Percentiles rank a stretch among this genome's conserved stretches.
Conservation (phyloP, 2,329 filamentous ascomycete genomes). For the Cladosporium sp. region DNA sequence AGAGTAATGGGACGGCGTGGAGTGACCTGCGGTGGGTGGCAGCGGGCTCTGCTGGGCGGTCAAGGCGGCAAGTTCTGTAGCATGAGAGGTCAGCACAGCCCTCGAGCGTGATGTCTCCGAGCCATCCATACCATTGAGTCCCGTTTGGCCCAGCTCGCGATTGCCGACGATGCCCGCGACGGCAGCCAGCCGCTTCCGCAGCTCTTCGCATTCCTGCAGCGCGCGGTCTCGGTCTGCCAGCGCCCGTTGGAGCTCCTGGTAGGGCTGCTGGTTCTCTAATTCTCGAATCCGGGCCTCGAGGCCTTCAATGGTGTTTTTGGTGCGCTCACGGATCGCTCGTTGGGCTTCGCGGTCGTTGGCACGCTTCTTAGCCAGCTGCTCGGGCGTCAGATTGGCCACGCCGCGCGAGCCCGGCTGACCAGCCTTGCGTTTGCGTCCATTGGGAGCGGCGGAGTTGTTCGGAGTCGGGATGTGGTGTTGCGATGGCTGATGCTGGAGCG, state of each 20-base stretch:
- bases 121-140: constrained; percentile 26
- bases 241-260: constrained; percentile 73
- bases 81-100: constrained; percentile 22
- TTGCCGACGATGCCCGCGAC: constrained; percentile 25
- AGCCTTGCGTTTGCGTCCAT: constrained; percentile 30
- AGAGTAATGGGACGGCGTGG: constrained; percentile 3
- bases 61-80: constrained; percentile 41
- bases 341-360: constrained; percentile 88
- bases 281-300: constrained; percentile 68
- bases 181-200: constrained; percentile 55
- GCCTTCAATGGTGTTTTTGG: constrained; percentile 69
- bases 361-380: constrained; percentile 82
- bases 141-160: constrained; percentile 12
- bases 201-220: constrained; percentile 72
- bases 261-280: constrained; percentile 72
- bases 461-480: constrained; percentile 10
- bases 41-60: constrained; percentile 41
- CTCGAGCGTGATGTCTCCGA: constrained; percentile 22
- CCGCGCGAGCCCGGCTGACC: constrained; percentile 50
- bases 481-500: not conserved
- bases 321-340: constrained; percentile 75
- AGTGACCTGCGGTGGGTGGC: constrained; percentile 20
- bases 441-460: constrained; percentile 15
- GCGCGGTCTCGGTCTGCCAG: constrained; percentile 63
- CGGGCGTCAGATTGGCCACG: constrained; percentile 79